These are phyloP conservation scores for Halenospora varia DNA, from an alignment of 495 filamentous ascomycete genomes.

Conservation along the genomic window DNA sequence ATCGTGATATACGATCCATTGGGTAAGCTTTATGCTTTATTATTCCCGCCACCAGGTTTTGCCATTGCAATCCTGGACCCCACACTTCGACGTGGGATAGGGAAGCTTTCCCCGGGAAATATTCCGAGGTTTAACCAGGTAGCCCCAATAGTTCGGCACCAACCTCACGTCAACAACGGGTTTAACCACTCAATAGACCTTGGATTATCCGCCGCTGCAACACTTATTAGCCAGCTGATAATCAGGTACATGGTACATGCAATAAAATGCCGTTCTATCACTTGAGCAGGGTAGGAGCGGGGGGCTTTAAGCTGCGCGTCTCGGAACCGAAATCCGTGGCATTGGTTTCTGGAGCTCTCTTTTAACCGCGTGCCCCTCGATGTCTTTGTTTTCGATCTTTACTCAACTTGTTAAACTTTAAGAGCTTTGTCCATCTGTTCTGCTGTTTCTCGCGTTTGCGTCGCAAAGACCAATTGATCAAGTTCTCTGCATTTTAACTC, in stretches of 20 bases:
- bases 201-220: background rate
- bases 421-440: background rate
- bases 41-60: too few relatives aligned
- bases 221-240: background rate
- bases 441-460: background rate
- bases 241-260: background rate
- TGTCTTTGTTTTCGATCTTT: conserved; percentile 6
- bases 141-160: too few relatives aligned
- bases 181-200: background rate
- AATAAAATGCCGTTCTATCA: background rate
- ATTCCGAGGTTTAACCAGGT: too few relatives aligned
- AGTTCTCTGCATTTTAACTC: background rate
- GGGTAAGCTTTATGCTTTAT: too few relatives aligned
- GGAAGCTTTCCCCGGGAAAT: too few relatives aligned
- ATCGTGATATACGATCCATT: too few relatives aligned
- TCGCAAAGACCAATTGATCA: background rate
- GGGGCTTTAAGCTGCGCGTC: background rate
- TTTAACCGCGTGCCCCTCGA: background rate
- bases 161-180: too few relatives aligned
- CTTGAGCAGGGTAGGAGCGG: background rate
- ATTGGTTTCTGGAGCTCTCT: background rate
- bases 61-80: too few relatives aligned
- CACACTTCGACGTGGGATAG: too few relatives aligned
- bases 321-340: background rate
- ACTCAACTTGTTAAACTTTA: background rate